Evolutionary conservation across 768 basidiomycete species (phyloP), one percentile per base, ranked within the genome.

Genomic region (Amanita jacksonii): DNA sequence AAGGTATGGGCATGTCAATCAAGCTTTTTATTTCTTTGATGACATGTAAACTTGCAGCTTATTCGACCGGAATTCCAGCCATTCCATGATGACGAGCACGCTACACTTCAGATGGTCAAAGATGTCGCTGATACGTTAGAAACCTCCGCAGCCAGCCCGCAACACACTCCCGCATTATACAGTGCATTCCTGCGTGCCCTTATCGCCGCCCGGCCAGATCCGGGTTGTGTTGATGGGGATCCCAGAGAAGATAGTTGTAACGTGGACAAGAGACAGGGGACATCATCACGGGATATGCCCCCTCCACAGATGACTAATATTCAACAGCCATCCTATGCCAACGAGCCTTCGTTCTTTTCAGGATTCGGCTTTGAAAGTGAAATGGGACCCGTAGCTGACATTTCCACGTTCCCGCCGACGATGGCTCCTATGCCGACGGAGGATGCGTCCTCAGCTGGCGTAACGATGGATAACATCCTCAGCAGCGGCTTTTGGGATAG

Each of bases 121-220:
- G 88, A 91, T 48, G 81, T 91, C 25, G 90, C 88, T 1, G 76
- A 86, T 47, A 70, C 79, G 0, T 73, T 98, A 19, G 88, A 90
- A 49, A 71, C 67, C 9, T 75, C 84, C 31, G 81, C 94, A 15
- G 81, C 79, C 20, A 85, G 85, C 55, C 68, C 81, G 1, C 66
- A 75, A 4, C 94, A 99, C 57, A 92, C 93, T 0, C 92, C 94
- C 0, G 85, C 88, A 4, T 70, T 98, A 30, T 97, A 97, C 68
- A 79, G 81, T 56, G 69, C 73, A 15, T 90, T 92, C 68, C 68
- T 92, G 18, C 81, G 80, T 2, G 83, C 85, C 2, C 75, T 94
- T 32, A 74, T 85, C 42, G 72, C 79, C 1, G 77, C 79, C 34
- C 71, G 65, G 51, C 46, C 65, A 16, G 66, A 68, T 36, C 46